Evolutionary conservation across 2,329 filamentous ascomycete genomes (phyloP), one percentile per base, ranked within the genome.

Genomic region (Geosmithia morbida): DNA sequence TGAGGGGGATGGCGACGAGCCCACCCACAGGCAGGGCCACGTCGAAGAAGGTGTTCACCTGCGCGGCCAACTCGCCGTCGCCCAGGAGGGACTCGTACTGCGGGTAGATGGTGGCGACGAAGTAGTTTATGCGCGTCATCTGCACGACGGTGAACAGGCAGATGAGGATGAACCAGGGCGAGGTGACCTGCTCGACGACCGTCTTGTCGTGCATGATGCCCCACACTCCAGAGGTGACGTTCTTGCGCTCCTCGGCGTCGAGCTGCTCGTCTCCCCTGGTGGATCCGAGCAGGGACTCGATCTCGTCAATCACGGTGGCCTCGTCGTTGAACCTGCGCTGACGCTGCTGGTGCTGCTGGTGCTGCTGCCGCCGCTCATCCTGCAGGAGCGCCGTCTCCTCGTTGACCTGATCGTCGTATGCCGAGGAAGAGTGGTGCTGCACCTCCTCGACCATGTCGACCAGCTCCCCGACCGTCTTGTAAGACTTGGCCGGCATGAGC

Each of bases 101-200:
- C 2, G 82, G 73, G 2, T 85, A 75, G 52, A 94, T 82, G 2
- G 88, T 94, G 3, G 88, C 87, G 47, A 95, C 86, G 60, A 94
- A 94, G 68, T 88, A 94, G 66, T 94, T 94, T 72, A 94, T 94
- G 29, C 83, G 75, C 2, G 81, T 81, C 80, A 85, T 85, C 61
- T 85, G 81, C 40, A 85, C 65, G 30, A 84, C 72, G 5, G 87
- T 94, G 61, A 94, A 90, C 18, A 87, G 64, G 5, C 85, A 85
- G 55, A 94, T 85, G 39, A 94, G 72, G 17, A 87, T 69, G 61
- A 92, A 95, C 87, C 87, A 95, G 0, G 83, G 83, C 2, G 83
- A 86, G 7, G 67, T 62, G 53, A 95, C 83, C 63, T 96, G 89
- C 56, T 86, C 66, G 19, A 71, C 57, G 0, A 85, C 84, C 0